Evolutionary conservation across 345 rosid genomes (phyloP), one percentile per base, ranked within the genome.

Genomic region (Hibiscus trionum): DNA sequence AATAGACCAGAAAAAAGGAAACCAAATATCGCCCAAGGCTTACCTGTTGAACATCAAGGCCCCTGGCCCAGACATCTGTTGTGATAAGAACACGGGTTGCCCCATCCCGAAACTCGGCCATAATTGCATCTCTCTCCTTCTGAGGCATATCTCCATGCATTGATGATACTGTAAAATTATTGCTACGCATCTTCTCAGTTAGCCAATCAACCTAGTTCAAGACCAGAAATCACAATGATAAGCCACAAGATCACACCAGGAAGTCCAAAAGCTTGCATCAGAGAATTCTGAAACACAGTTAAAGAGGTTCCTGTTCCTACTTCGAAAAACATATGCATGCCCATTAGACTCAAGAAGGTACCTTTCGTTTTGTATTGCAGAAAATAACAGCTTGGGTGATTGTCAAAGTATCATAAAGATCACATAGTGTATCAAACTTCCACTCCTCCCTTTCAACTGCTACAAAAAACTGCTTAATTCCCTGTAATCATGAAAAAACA

Each of bases 141-240:
- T 93, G 98, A 78, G 99, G 98, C 99, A 96, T 91, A 83, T 96
- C 99, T 4, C 98, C 99, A 59, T 96, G 99, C 98, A 96, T 96
- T 77, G 99, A 87, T 57, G 98, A 93, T 75, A 93, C 98, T 0
- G 98, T 89, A 74, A 95, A 93, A 81, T 96, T 91, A 82, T 82
- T 79, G 79, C 78, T 87, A n/a, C 96, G 91, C 99, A 96, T 93
- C 84, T 88, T 96, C 85, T 89, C 98, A 60, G 97, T 91, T 27
- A 93, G 85, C 98, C 98, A 96, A 80, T 95, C 99, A 82, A 95
- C 99, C 99, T 95, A 75, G 21, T 47, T 57, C 53, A 78, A 19
- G 70, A 59, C 15, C 35, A 62, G 35, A 77, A 57, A 35, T 33
- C 27, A 60, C 6, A 61, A 59, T 7, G 24, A 60, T 1, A 27